Percentiles rank a stretch among this genome's conserved stretches.
Evolutionary conservation across 2,329 filamentous ascomycete genomes (phyloP).

Genomic region (Xylariaceae sp.): DNA sequence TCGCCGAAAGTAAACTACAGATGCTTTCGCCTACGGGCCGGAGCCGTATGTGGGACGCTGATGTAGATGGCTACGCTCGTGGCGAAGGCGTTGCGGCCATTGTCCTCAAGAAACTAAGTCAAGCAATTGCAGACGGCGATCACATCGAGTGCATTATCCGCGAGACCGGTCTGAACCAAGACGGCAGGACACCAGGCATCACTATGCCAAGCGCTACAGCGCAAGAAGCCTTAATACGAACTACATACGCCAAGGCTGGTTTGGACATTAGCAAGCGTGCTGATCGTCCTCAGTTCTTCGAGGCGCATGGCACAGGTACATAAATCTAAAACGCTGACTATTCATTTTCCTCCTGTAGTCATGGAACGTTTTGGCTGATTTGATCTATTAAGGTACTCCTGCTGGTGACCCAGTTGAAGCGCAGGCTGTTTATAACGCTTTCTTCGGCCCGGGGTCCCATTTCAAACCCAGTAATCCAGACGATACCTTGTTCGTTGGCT

Average conservation of each 20-base stretch:
- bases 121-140: conserved; percentile 35
- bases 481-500: conserved; percentile 7
- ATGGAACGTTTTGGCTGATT: background rate
- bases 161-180: conserved; percentile 18
- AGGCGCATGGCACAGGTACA: conserved; percentile 25
- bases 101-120: conserved; percentile 41
- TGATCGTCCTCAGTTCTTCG: conserved; percentile 29
- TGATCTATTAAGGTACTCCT: conserved; percentile 19
- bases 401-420: conserved; percentile 29
- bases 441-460: conserved; percentile 6
- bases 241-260: conserved; percentile 12
- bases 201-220: conserved; percentile 14
- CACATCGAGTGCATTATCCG: conserved; percentile 18
- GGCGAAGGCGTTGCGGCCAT: conserved; percentile 27
- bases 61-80: conserved; percentile 19
- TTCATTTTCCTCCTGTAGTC: background rate
- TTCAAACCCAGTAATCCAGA: background rate
- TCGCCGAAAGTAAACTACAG: conserved; percentile 24
- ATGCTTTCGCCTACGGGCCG: conserved; percentile 15
- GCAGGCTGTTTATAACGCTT: conserved; percentile 20
- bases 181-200: conserved; percentile 14
- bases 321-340: background rate
- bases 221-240: conserved; percentile 12
- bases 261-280: conserved; percentile 1
- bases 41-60: conserved; percentile 17